phyloP scores from a whole-genome alignment of 768 basidiomycete species.

The Tulasnella sp. region DNA sequence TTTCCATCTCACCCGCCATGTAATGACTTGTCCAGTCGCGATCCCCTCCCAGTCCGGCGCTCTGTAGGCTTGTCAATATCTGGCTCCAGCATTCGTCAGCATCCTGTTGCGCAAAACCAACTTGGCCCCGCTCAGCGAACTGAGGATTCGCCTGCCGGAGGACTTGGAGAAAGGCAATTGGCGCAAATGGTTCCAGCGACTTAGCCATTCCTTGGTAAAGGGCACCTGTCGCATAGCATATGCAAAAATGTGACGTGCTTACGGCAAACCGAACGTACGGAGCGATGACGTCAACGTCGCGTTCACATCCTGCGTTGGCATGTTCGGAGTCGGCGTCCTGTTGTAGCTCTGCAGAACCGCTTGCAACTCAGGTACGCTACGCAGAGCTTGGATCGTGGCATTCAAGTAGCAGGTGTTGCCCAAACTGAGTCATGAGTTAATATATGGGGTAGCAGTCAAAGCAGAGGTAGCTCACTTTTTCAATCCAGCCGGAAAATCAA shows the following conservation, averaged over 20 bases:
- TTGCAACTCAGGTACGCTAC: slow-evolving; percentile 82
- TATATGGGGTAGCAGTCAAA: background rate
- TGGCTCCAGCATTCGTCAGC: slow-evolving; percentile 84
- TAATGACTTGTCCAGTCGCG: slow-evolving; percentile 41
- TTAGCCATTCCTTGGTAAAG: slow-evolving; percentile 59
- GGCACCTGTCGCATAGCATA: background rate
- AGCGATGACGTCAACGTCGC: slow-evolving; percentile 2
- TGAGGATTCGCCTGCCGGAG: slow-evolving; percentile 76
- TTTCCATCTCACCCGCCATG: slow-evolving; percentile 63
- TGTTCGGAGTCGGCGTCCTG: background rate
- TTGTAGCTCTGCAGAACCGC: slow-evolving; percentile 46
- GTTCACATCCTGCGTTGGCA: background rate
- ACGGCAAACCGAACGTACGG: background rate
- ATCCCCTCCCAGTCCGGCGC: slow-evolving; percentile 7
- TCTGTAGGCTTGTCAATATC: slow-evolving; percentile 54
- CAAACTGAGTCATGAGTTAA: slow-evolving; percentile 31
- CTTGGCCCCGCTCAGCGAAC: slow-evolving; percentile 58
- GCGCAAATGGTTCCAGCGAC: slow-evolving; percentile 66
- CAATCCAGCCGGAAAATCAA: slow-evolving; percentile 69
- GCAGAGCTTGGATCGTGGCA: slow-evolving; percentile 85
- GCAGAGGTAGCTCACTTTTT: slow-evolving; percentile 39
- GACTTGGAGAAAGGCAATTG: slow-evolving; percentile 46
- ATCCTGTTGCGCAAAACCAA: slow-evolving; percentile 67
- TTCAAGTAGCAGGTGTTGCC: slow-evolving; percentile 99
- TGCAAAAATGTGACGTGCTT: background rate